These are phyloP conservation scores for Xanthoconium separans DNA, from an alignment of 1,284 basidiomycete genomes.

Conservation along the genomic window DNA sequence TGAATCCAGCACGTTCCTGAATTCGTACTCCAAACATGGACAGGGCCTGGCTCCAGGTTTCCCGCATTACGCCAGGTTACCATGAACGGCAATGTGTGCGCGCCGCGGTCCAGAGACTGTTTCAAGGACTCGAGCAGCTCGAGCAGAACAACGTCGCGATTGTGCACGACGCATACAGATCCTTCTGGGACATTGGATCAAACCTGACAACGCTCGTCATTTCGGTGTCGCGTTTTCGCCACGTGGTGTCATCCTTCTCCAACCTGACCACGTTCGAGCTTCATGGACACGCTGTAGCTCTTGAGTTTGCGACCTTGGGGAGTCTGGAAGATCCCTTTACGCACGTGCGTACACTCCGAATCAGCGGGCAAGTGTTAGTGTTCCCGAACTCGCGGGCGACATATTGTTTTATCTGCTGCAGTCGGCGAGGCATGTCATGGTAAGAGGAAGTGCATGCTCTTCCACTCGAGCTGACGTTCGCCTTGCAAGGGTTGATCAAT, in stretches of 20 bases:
- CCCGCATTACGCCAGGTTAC: constrained; percentile 6
- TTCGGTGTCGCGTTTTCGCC: constrained; percentile 17
- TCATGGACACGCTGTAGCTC: constrained; percentile 11
- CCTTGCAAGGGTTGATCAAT: constrained; percentile 16
- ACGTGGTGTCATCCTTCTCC: constrained; percentile 22
- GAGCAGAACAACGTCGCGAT: constrained; percentile 21
- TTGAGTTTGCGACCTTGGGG: constrained; percentile 8
- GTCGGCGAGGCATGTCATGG: constrained; percentile 4
- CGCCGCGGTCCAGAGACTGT: constrained; percentile 19
- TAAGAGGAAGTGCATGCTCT: constrained; percentile 15
- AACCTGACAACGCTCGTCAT: constrained; percentile 25
- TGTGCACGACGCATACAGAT: constrained; percentile 1
- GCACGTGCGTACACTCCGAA: constrained; percentile 12
- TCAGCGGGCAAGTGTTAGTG: constrained; percentile 17
- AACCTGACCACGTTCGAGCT: constrained; percentile 19
- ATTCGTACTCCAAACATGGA: constrained; percentile 21
- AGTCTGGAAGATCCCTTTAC: constrained; percentile 11
- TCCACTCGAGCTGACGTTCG: constrained; percentile 3
- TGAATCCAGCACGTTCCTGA: constrained; percentile 13
- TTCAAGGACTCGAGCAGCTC: constrained; percentile 17
- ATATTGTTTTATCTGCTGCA: constrained; percentile 19
- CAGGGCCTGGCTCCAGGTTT: constrained; percentile 10
- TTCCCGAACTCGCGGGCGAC: constrained; percentile 5
- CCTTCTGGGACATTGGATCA: constrained; percentile 12
- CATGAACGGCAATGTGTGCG: constrained; percentile 16